These are phyloP conservation scores for Delonix regia DNA, from an alignment of 306 rosid genomes.

Conservation along the genomic window DNA sequence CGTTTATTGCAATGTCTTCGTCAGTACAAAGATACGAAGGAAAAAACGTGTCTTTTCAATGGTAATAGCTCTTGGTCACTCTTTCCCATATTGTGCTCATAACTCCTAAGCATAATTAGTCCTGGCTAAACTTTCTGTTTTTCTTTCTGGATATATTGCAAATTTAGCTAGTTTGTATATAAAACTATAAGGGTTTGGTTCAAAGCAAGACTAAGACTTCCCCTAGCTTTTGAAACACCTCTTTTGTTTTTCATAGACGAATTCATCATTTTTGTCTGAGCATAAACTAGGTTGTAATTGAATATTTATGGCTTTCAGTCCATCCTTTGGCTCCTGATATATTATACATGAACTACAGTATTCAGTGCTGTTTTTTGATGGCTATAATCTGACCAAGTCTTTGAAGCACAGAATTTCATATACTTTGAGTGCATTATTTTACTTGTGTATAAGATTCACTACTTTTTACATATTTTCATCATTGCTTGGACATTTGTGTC, in stretches of 20 bases:
- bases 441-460: neutral
- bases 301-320: neutral
- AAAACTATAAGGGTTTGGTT: neutral
- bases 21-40: constrained; percentile 89
- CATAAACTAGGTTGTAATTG: constrained; percentile 13
- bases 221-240: constrained; percentile 4
- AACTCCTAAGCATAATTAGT: constrained; percentile 7
- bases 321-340: neutral
- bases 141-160: no score
- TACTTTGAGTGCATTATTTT: neutral
- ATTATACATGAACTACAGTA: neutral
- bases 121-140: constrained; percentile 19
- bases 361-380: constrained; percentile 2
- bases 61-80: constrained; percentile 56
- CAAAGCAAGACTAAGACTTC: neutral
- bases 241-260: neutral
- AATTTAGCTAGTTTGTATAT: neutral
- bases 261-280: constrained; percentile 2
- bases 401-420: neutral
- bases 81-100: constrained; percentile 14
- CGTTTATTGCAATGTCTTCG: constrained; percentile 95
- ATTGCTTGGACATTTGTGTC: neutral
- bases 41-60: constrained; percentile 77
- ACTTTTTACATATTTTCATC: neutral
- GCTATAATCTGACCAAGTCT: neutral